Base-by-base conservation (phyloP, 768 basidiomycete genomes). In the Hygrophoropsis aurantiaca region DNA sequence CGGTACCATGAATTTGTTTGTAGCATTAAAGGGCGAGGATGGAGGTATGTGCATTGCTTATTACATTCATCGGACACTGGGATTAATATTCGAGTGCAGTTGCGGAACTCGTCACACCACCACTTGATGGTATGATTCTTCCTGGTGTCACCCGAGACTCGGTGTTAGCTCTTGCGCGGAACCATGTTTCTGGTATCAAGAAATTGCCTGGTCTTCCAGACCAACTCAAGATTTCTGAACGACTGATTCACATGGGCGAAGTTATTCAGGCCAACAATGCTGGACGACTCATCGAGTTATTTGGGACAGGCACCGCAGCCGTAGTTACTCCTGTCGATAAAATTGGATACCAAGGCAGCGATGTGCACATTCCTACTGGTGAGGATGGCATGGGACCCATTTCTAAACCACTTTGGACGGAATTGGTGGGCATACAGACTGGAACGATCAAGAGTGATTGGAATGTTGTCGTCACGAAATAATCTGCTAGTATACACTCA, bases 1-100 rank as follows among this genome's bases (percentile, higher is more conserved):
- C 34, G 93, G 93, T 34, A 92, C 91, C 1, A 94, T 94, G 93
- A 95, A 95, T 67, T 68, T 93, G 63, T 94, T 94, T 51, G 81
- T 86, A 36, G 89, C 85, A 3, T 82, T 94, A 67, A 81, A 79
- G 62, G 78, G 74, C 18, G 75, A 79, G 16, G 80, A 87, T 57
- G 88, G 87, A 40, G 71, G 85, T 83, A n/a, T n/a, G 43, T 48
- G 74, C 51, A 40, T 10, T 24, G 44, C 20, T 3, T 42, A 10
- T 34, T 49, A 21, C 24, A 36, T 37, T 27, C 8, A 16, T 7
- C 11, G 2, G 30, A 20, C 26, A n/a, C 19, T 40, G 18, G 10
- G 25, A 4, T 47, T 19, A 30, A 25, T 41, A 10, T 2, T 19
- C 11, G 18, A 25, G 21, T 54, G 27, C 46, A 80, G 77, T 66